Conservation (phyloP, 2,329 filamentous ascomycete genomes). For the Trichophyton benhamiae region DNA sequence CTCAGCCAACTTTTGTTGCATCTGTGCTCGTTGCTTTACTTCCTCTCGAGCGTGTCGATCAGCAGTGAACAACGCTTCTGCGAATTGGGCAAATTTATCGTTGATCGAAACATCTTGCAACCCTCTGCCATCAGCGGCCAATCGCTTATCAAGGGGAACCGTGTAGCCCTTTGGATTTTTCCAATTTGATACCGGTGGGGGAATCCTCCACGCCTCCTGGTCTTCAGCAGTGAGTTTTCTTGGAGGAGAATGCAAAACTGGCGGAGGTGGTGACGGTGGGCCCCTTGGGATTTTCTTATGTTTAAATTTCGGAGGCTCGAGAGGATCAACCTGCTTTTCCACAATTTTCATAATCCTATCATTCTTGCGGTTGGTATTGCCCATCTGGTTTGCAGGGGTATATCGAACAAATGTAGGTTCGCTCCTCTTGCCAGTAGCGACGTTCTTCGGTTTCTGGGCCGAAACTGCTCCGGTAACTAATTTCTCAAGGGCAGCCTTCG, state of each 20-base stretch:
- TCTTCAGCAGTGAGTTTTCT: constrained; percentile 93
- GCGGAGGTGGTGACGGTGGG: constrained; percentile 81
- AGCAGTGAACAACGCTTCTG: constrained; percentile 85
- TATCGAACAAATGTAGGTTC: constrained; percentile 93
- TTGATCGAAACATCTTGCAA: constrained; percentile 92
- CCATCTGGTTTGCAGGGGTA: constrained; percentile 94
- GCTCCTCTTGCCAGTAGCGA: constrained; percentile 65
- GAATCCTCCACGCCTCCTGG: constrained; percentile 90
- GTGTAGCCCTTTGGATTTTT: constrained; percentile 99
- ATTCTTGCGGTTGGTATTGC: constrained; percentile 69
- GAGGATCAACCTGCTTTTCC: constrained; percentile 80
- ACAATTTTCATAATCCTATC: constrained; percentile 98
- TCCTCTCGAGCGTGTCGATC: constrained; percentile 92
- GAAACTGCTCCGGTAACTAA: constrained; percentile 76
- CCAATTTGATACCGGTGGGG: constrained; percentile 90
- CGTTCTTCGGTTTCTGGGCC: constrained; percentile 90
- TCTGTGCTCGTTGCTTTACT: constrained; percentile 77
- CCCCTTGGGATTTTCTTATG: constrained; percentile 96
- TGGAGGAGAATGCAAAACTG: constrained; percentile 88
- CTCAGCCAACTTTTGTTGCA: constrained; percentile 93
- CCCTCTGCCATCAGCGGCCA: constrained; percentile 84
- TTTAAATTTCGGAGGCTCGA: constrained; percentile 97
- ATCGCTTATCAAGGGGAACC: constrained; percentile 83
- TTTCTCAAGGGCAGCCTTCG: constrained; percentile 69
- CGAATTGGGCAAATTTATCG: constrained; percentile 95